phyloP scores from a whole-genome alignment of 805 yeast genomes.

The Kluyveromyces aestuarii region DNA sequence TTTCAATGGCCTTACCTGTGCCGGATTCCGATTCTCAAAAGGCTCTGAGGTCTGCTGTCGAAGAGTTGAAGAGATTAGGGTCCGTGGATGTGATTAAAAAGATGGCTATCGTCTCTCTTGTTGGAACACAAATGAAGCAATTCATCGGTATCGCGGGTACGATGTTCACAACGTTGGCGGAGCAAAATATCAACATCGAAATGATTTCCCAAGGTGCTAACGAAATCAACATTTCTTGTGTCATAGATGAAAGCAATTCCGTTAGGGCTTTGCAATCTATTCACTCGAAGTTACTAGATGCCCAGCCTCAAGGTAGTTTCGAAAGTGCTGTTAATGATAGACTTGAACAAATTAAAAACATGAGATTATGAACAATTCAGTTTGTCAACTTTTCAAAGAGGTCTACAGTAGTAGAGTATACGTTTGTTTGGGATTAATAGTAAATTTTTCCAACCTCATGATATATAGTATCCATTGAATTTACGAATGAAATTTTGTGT shows the following conservation, averaged over 20 bases:
- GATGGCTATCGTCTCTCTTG: conserved; percentile 87
- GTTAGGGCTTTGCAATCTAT: conserved; percentile 78
- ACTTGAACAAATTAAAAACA: conserved; percentile 36
- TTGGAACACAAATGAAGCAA: conserved; percentile 96
- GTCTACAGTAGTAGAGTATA: too few species aligned
- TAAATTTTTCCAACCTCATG: not conserved
- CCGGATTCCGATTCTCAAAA: conserved; percentile 51
- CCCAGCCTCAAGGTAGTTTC: conserved; percentile 18
- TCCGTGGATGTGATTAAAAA: conserved; percentile 80
- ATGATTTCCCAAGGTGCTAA: conserved; percentile 99
- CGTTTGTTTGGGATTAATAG: too few species aligned
- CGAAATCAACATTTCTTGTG: conserved; percentile 94
- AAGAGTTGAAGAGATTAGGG: conserved; percentile 73
- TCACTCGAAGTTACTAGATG: conserved; percentile 65
- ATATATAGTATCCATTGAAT: not conserved
- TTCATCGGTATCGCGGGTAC: conserved; percentile 94
- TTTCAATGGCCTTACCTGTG: conserved; percentile 92
- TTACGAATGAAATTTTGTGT: not conserved
- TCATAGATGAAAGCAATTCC: conserved; percentile 75
- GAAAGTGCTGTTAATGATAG: conserved; percentile 36
- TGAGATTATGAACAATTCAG: not conserved
- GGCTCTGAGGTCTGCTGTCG: conserved; percentile 61
- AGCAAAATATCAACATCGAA: conserved; percentile 85
- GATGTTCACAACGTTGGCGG: conserved; percentile 91
- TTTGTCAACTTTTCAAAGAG: too few species aligned